These are phyloP conservation scores for Calonectria honghensis DNA, from an alignment of 2,329 filamentous ascomycete species.

Conservation along the genomic window DNA sequence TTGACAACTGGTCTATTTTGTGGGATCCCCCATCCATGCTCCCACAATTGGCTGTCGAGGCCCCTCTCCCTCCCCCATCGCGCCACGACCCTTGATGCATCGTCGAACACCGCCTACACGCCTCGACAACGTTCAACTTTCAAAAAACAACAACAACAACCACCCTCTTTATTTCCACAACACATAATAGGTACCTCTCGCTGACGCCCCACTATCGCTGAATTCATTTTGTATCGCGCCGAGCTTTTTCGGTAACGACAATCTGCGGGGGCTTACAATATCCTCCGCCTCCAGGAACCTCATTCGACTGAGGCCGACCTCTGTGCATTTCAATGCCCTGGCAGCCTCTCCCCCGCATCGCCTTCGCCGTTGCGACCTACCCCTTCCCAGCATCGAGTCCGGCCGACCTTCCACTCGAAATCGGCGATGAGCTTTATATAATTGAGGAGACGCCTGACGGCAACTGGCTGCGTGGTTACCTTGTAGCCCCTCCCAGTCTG, in stretches of 20 bases:
- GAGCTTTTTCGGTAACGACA: conserved; percentile 45
- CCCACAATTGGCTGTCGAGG: conserved; percentile 53
- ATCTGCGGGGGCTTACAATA: conserved; percentile 41
- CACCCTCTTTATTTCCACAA: conserved; percentile 5
- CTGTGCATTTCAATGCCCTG: conserved; percentile 83
- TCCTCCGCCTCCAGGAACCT: conserved; percentile 41
- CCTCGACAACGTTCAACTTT: conserved; percentile 33
- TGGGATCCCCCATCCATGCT: conserved; percentile 52
- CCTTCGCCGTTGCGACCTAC: conserved; percentile 96
- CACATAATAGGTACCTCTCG: conserved; percentile 27
- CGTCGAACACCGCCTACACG: conserved; percentile 45
- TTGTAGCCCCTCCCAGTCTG: conserved; percentile 94
- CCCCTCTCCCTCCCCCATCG: conserved; percentile 48
- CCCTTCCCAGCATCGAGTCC: conserved; percentile 91
- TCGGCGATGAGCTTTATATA: conserved; percentile 98
- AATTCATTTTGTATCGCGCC: conserved; percentile 38
- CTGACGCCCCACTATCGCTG: conserved; percentile 37
- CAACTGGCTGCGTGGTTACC: conserved; percentile 95
- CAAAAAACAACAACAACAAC: not conserved
- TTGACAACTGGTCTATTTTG: conserved; percentile 25
- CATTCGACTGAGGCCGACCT: conserved; percentile 43
- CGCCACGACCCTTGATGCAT: conserved; percentile 57
- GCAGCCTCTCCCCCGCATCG: conserved; percentile 96
- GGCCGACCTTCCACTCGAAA: conserved; percentile 95
- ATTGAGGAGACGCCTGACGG: conserved; percentile 96